Conservation (phyloP, 2,329 filamentous ascomycete genomes). For the Aspergillus hortae region DNA sequence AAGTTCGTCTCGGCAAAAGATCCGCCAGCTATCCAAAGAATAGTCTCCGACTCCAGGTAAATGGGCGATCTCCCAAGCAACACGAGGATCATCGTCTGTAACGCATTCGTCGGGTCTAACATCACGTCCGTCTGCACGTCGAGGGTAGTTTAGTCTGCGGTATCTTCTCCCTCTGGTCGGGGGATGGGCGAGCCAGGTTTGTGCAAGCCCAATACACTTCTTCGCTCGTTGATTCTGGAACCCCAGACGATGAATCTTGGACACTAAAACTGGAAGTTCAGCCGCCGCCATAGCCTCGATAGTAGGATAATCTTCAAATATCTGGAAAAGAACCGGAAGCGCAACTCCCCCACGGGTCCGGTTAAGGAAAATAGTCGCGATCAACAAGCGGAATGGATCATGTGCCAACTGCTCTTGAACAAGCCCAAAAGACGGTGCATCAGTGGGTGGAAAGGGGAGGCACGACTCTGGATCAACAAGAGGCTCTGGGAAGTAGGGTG, state of each 20-base stretch:
- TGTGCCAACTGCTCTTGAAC: slow-evolving; percentile 76
- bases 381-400: slow-evolving; percentile 74
- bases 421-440: slow-evolving; percentile 65
- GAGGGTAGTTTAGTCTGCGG: slow-evolving; percentile 55
- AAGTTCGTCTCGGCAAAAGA: slow-evolving; percentile 81
- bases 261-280: slow-evolving; percentile 53
- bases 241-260: slow-evolving; percentile 67
- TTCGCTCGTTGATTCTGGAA: slow-evolving; percentile 65
- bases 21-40: slow-evolving; percentile 85
- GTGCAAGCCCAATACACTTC: slow-evolving; percentile 67
- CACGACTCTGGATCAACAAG: slow-evolving; percentile 39
- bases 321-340: slow-evolving; percentile 68
- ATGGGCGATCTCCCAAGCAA: slow-evolving; percentile 80
- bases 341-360: slow-evolving; percentile 71
- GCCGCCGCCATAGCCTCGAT: slow-evolving; percentile 60
- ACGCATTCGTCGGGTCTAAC: slow-evolving; percentile 47
- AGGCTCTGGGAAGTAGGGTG: slow-evolving; percentile 41
- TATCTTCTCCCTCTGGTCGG: slow-evolving; percentile 59
- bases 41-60: slow-evolving; percentile 75
- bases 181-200: slow-evolving; percentile 62
- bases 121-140: slow-evolving; percentile 47
- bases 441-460: slow-evolving; percentile 64
- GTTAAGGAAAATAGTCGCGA: slow-evolving; percentile 82
- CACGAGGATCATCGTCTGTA: slow-evolving; percentile 47
- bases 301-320: slow-evolving; percentile 67